Conservation (phyloP, 2,329 filamentous ascomycete genomes). For the Macroventuria anomochaeta region DNA sequence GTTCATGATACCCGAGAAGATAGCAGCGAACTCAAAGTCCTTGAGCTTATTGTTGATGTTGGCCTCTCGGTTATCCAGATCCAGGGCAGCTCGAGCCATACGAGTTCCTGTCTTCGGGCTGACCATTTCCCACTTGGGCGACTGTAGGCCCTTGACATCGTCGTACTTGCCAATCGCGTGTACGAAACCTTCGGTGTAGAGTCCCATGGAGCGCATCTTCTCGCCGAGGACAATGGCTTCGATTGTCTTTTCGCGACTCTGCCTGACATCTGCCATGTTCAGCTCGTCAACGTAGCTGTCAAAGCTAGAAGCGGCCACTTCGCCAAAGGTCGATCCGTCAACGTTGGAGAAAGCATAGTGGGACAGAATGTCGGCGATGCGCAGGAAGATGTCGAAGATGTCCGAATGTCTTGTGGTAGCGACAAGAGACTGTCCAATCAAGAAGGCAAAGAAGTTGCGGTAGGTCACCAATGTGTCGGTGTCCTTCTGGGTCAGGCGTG, state of each 20-base stretch:
- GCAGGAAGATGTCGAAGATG: constrained; percentile 67
- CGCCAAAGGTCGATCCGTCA: constrained; percentile 69
- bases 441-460: constrained; percentile 69
- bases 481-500: constrained; percentile 54
- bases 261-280: constrained; percentile 77
- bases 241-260: constrained; percentile 85
- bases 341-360: constrained; percentile 67
- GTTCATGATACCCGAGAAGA: constrained; percentile 87
- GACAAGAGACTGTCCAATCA: constrained; percentile 66
- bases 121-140: constrained; percentile 73
- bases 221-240: constrained; percentile 91
- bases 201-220: constrained; percentile 76
- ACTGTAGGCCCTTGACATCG: constrained; percentile 71
- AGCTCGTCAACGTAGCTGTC: constrained; percentile 79
- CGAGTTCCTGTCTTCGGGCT: constrained; percentile 74
- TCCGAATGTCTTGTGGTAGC: constrained; percentile 62
- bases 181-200: constrained; percentile 91
- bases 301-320: constrained; percentile 69
- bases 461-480: constrained; percentile 64
- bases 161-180: constrained; percentile 88
- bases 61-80: constrained; percentile 75
- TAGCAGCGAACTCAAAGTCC: constrained; percentile 87
- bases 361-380: constrained; percentile 63
- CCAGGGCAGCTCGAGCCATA: constrained; percentile 82
- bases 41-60: constrained; percentile 76